phyloP scores from a whole-genome alignment of 768 basidiomycete genomes.

The Suillus tomentosus region DNA sequence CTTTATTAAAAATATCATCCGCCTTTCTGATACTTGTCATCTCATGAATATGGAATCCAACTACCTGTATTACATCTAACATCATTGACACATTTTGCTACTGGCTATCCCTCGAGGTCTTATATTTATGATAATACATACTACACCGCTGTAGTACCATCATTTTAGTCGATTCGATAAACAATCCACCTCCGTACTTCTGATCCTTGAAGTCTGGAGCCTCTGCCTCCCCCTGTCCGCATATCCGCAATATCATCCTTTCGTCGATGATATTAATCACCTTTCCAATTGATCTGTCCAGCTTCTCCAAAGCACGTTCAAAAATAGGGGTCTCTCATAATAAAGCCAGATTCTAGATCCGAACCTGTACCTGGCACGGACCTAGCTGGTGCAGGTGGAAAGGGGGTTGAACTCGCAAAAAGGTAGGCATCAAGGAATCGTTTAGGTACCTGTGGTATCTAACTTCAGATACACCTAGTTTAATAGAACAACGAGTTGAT shows the following conservation, averaged over 20 bases:
- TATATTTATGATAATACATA: neutral
- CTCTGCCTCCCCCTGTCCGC: constrained; percentile 14
- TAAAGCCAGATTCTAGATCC: constrained; percentile 22
- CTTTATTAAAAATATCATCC: neutral
- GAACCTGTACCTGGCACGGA: constrained; percentile 26
- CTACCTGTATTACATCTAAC: neutral
- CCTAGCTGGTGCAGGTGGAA: constrained; percentile 25
- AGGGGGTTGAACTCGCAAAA: neutral
- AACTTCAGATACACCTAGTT: constrained; percentile 50
- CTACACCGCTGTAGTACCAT: too few relatives aligned
- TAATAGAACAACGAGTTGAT: neutral
- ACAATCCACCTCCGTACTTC: constrained; percentile 23
- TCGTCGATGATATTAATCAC: constrained; percentile 46
- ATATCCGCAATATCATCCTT: constrained; percentile 41
- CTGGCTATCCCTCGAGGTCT: neutral
- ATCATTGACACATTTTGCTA: neutral
- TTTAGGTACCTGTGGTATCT: constrained; percentile 39
- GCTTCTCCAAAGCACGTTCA: constrained; percentile 42
- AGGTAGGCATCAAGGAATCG: neutral
- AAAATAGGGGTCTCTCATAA: constrained; percentile 52
- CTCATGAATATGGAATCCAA: neutral
- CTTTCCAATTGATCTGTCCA: constrained; percentile 45
- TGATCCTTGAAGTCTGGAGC: neutral
- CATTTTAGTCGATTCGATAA: constrained; percentile 29
- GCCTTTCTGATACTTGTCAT: neutral